Base-by-base conservation (phyloP, 2,329 filamentous ascomycete species). In the Penicillium sp. region DNA sequence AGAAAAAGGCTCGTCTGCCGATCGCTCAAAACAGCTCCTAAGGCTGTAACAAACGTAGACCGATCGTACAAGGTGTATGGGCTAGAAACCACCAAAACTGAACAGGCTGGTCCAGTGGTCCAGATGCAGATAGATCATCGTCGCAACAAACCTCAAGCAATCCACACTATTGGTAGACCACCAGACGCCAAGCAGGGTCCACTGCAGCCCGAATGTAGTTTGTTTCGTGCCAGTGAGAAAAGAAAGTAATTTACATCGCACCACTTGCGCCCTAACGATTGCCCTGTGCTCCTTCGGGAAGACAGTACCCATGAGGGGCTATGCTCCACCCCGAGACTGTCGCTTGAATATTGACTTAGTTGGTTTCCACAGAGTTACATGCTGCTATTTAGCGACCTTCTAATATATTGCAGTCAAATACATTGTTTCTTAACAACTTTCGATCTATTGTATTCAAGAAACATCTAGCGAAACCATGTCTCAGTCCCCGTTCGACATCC, bases 401-500 rank as follows among this genome's bases (percentile, higher is more conserved):
- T 14, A 48, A 48, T 28, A 31, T 16, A 49, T 11, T 13, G 26
- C 10, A 29, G 13, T 45, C 5, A 13, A 45, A 18, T 26, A 33
- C 21, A 45, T 21, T 19, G 11, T 31, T 19, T 14, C 42, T 13
- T 19, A 13, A 43, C 14, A 28, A 10, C 8, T 24, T 16, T n/a
- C n/a, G 19, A 14, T 11, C 23, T 33, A 29, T n/a, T n/a, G n/a
- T n/a, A 18, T 28, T 18, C 42, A n/a, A 31, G 26, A 16, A 26
- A 33, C 3, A 26, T 11, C n/a, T 8, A 14, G 46, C 16, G 8
- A 2, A 49, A 54, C 18, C 5, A 64, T 60, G 58, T 42, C 36
- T 9, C 47, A 33, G 7, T 63, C 65, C 18, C 51, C 60, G 2
- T 71, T 66, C 47, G 68, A 71, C 34, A 60, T 52, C n/a, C 67